Evolutionary conservation across 371 early-diverging fungal genomes (phyloP).

Genomic region (Actinomortierella wolfii): DNA sequence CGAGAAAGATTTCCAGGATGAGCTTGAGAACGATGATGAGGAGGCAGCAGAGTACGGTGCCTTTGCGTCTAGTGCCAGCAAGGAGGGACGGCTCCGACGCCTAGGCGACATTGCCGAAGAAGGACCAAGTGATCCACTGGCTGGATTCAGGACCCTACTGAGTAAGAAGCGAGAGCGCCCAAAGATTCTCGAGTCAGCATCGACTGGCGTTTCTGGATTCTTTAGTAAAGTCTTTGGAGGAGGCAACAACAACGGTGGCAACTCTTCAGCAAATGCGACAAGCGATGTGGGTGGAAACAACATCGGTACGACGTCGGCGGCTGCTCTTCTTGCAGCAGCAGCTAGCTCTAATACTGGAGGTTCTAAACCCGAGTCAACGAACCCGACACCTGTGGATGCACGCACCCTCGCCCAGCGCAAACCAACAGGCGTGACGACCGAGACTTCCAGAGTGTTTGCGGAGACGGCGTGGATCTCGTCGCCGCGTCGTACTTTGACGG

Average conservation of each 20-base stretch:
- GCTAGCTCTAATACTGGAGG: neutral
- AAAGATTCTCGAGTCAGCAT: conserved; percentile 25
- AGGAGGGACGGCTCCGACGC: neutral
- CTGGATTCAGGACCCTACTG: too few relatives aligned
- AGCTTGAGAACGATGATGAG: conserved; percentile 16
- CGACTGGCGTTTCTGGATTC: conserved; percentile 40
- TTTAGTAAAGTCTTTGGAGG: conserved; percentile 44
- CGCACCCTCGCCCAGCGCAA: conserved; percentile 23
- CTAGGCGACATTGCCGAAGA: neutral
- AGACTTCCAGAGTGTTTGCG: conserved; percentile 28
- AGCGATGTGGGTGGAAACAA: too few relatives aligned
- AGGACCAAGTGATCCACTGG: too few relatives aligned
- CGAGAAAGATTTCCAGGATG: conserved; percentile 53
- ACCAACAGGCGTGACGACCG: conserved; percentile 25
- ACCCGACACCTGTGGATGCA: conserved; percentile 6
- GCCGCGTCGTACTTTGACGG: conserved; percentile 1
- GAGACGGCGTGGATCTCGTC: conserved; percentile 34
- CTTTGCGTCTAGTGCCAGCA: neutral
- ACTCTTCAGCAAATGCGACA: too few relatives aligned
- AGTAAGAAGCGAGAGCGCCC: conserved; percentile 23
- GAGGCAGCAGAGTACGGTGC: neutral
- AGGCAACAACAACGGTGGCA: neutral
- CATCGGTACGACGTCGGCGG: too few relatives aligned
- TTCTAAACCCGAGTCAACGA: neutral
- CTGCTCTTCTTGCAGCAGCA: neutral